phyloP scores from a whole-genome alignment of 306 rosid species.

The Vigna mungo region DNA sequence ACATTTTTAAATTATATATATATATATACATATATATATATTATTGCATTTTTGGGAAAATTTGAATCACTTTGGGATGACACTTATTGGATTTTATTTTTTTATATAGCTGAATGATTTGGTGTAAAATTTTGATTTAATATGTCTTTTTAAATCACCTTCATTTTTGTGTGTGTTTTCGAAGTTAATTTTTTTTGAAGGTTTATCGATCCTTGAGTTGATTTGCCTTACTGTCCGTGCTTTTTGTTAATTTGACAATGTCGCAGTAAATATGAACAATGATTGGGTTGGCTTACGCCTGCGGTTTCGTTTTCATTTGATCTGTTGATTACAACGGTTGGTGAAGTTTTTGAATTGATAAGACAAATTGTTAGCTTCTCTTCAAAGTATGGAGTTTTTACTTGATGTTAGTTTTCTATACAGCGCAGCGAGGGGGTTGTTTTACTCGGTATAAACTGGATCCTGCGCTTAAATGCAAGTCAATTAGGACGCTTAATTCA shows the following conservation, averaged over 20 bases:
- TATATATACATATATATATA: neutral
- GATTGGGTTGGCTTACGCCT: neutral
- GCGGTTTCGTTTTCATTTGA: conserved; percentile 48
- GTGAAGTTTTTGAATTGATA: conserved; percentile 10
- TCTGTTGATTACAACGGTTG: conserved; percentile 37
- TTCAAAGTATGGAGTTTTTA: neutral
- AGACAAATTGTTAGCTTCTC: neutral
- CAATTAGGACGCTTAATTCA: neutral
- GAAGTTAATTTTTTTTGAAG: neutral
- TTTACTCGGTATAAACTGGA: conserved; percentile 7
- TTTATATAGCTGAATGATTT: conserved; percentile 5
- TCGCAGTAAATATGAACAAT: conserved; percentile 9
- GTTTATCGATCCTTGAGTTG: conserved; percentile 2
- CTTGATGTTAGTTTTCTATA: conserved; percentile 8
- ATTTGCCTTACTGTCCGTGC: neutral
- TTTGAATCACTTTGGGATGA: conserved; percentile 4
- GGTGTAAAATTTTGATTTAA: neutral
- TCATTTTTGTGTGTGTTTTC: neutral
- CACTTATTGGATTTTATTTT: neutral
- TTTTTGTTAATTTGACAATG: conserved; percentile 13
- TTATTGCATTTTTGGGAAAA: neutral
- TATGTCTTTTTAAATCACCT: neutral
- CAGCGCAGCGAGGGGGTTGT: neutral
- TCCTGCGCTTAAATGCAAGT: conserved; percentile 13
- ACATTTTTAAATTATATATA: neutral